Base-by-base conservation (phyloP, 139 green algal genomes). In the Trebouxia sp. region DNA sequence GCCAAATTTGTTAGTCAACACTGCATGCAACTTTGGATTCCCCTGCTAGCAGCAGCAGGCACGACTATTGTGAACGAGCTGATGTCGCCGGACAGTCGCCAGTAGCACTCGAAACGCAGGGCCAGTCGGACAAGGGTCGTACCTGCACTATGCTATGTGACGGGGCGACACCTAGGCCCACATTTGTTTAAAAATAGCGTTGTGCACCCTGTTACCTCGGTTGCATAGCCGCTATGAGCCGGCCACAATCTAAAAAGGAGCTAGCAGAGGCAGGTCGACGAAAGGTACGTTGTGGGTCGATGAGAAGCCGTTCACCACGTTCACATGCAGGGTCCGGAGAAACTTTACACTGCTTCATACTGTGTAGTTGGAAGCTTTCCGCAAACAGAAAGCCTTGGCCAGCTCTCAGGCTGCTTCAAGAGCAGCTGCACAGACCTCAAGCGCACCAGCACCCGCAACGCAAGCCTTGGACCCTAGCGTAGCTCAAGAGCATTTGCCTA, bases 291-390 rank as follows among this genome's bases (percentile, higher is more conserved):
- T 9, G 10, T 51, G 38, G 10, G 10, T 45, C 26, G n/a, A 10
- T 43, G 39, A 15, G 6, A 55, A 17, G 20, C 15, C 24, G 6
- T 22, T 37, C 37, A 56, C 12, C 12, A 26, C 15, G 2, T 5
- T 58, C 50, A 5, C 26, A 17, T 58, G 50, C 50, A 58, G 20
- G 26, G 50, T 58, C 14, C 14, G 10, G 17, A 9, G 1, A 24
- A 30, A 6, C 22, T 32, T 22, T 22, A 58, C 14, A 41, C 12
- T 3, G n/a, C 3, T n/a, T 47, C 72, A 26, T 15, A 10, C 24
- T 69, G 14, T 72, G 51, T 75, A 88, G 85, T 76, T 88, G 42
- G 85, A 88, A 26, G 77, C 82, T 15, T 88, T 88, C 58, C 62
- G 75, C 22, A 76, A 77, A 37, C 67, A 75, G 41, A 88, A 85